phyloP scores from a whole-genome alignment of 2,329 filamentous ascomycete genomes.

The Emmonsiellopsis sp. region DNA sequence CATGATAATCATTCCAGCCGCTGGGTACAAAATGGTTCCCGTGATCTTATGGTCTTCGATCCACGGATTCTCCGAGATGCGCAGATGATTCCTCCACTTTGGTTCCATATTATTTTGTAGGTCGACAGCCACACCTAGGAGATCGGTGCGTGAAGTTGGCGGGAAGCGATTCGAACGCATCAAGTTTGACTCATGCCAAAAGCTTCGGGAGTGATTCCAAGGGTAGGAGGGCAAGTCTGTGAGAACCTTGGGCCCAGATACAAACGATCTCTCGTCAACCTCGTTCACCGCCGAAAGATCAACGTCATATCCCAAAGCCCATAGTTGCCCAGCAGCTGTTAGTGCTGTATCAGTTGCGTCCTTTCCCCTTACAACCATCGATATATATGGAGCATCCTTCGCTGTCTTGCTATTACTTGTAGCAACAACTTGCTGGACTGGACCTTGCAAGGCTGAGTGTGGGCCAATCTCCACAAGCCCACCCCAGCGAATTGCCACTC shows the following conservation, averaged over 20 bases:
- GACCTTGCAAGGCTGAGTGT: slow-evolving; percentile 15
- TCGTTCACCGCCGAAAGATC: background rate
- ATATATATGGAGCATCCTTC: background rate
- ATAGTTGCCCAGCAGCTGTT: background rate
- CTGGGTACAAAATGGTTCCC: slow-evolving; percentile 17
- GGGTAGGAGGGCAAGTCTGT: slow-evolving; percentile 9
- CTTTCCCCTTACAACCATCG: background rate
- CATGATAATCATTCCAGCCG: slow-evolving; percentile 21
- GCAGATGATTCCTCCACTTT: slow-evolving; percentile 21
- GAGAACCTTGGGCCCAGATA: background rate
- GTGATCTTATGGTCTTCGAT: slow-evolving; percentile 19
- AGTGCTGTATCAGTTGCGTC: background rate
- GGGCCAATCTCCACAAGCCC: slow-evolving; percentile 17
- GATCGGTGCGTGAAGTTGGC: background rate
- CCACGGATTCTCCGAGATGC: slow-evolving; percentile 20
- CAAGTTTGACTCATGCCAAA: slow-evolving; percentile 8
- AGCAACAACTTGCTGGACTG: slow-evolving; percentile 11
- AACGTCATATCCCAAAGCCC: background rate
- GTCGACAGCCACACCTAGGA: background rate
- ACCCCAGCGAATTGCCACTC: background rate
- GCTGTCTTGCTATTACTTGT: background rate
- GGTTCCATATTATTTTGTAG: slow-evolving; percentile 9
- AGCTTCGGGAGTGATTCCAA: slow-evolving; percentile 8
- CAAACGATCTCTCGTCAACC: background rate
- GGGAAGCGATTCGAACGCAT: background rate